A percentile compares a stretch with the other conserved stretches of the same genome.
phyloP scores from a whole-genome alignment of 202 grass and related monocot species.

The Schoenoplectus tabernaemontani region DNA sequence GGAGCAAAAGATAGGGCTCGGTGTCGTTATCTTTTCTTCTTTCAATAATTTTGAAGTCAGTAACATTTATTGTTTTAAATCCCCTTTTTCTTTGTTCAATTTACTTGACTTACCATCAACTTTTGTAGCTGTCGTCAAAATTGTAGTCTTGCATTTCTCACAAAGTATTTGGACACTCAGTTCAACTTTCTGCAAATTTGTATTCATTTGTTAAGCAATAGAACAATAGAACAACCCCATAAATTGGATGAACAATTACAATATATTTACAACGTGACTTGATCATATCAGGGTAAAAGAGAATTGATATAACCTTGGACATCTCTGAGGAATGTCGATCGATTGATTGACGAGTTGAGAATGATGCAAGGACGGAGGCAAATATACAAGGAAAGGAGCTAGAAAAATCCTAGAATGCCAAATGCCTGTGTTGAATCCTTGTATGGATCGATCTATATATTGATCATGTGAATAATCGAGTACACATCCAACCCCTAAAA shows the following conservation, averaged over 20 bases:
- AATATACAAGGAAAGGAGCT: neutral
- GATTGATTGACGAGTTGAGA: neutral
- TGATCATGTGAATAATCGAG: neutral
- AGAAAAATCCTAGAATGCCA: neutral
- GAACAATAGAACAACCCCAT: too few species aligned
- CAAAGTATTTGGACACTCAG: slow-evolving; percentile 42
- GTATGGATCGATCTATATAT: neutral
- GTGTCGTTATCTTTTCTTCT: too few species aligned
- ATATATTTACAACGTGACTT: too few species aligned
- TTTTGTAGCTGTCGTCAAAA: slow-evolving; percentile 36
- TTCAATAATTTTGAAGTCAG: too few species aligned
- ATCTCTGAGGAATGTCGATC: neutral
- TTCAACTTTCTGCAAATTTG: slow-evolving; percentile 55
- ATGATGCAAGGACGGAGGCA: neutral
- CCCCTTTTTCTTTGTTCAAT: too few species aligned
- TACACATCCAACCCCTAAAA: neutral
- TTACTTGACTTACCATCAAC: slow-evolving; percentile 30
- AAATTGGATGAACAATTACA: too few species aligned
- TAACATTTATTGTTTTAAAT: too few species aligned
- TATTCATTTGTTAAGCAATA: too few species aligned
- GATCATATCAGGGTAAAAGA: too few species aligned
- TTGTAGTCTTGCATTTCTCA: slow-evolving; percentile 40
- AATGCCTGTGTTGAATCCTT: neutral
- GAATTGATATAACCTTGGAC: neutral
- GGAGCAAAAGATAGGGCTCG: too few species aligned